Percentiles rank a stretch among this genome's conserved stretches.
Evolutionary conservation across 305 asterid species (phyloP).

Genomic region (Fraxinus floribunda): DNA sequence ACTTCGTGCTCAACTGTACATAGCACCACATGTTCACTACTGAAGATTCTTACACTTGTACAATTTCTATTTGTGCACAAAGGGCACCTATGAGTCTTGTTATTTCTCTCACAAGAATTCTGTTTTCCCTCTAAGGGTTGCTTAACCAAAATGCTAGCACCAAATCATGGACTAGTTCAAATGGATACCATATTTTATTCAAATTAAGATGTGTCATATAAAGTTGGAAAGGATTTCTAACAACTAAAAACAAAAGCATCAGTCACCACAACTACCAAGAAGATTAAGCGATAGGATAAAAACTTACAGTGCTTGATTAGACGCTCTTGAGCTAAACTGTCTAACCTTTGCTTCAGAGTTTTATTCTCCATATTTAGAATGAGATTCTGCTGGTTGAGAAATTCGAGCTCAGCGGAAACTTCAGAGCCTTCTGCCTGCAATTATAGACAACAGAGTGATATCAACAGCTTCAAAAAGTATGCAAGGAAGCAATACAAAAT

Average conservation of each 20-base stretch:
- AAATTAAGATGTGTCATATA: neutral
- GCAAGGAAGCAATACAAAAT: neutral
- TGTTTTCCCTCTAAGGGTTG: neutral
- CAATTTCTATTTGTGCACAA: neutral
- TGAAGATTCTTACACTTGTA: neutral
- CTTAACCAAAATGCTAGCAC: neutral
- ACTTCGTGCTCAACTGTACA: slow-evolving; percentile 73
- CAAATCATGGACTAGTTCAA: neutral
- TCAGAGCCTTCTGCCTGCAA: slow-evolving; percentile 71
- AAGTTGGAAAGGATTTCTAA: neutral
- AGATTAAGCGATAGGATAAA: neutral
- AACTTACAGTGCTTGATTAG: slow-evolving; percentile 65
- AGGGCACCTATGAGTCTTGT: neutral
- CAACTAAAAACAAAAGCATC: neutral
- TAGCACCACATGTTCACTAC: slow-evolving; percentile 15
- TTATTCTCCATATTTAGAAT: slow-evolving; percentile 78
- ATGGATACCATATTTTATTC: neutral
- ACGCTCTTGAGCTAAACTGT: slow-evolving; percentile 70
- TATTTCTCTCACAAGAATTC: neutral
- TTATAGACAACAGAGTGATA: slow-evolving; percentile 10
- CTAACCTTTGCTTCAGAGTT: slow-evolving; percentile 69
- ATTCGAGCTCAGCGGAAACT: slow-evolving; percentile 70
- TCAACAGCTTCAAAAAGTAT: slow-evolving; percentile 6
- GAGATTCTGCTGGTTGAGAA: slow-evolving; percentile 73
- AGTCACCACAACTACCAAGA: neutral